Base-by-base conservation (phyloP, 108 stramenopile species). In the Skeletonema potamos region DNA sequence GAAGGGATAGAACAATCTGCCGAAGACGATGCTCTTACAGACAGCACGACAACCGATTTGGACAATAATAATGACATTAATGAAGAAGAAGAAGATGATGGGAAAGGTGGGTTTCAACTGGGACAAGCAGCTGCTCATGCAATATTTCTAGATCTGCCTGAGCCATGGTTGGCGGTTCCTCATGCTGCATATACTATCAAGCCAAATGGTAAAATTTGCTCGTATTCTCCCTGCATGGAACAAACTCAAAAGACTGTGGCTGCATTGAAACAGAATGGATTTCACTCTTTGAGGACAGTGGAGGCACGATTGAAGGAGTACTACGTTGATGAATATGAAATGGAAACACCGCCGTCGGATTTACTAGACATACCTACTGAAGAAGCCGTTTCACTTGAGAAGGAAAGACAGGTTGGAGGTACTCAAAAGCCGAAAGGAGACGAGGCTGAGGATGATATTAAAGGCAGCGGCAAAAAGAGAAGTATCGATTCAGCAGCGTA, bases 201-300 rank as follows among this genome's bases (percentile, higher is more conserved):
- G 72, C 84, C 85, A 11, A 84, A 82, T 62, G 93, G 87, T 1
- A 72, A 87, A 20, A 58, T 98, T 6, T 89, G 94, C 10, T 89
- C 89, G 17, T 98, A 97, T 82, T 89, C 88, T 27, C 98, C 98
- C 8, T 98, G 98, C 73, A 87, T 98, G 58, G 98, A 98, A 81
- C 98, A 98, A 77, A 90, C 93, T 15, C 94, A 96, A 74, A 82
- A 83, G 20, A 84, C 87, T 6, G 63, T 81, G 22, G 80, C 57
- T 12, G 85, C 87, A 33, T 22, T 97, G 66, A 73, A 79, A 30
- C 64, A 84, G 41, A 34, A 64, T 33, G 95, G 93, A 9, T 96
- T 95, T 71, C 92, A 95, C 74, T 81, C 82, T 18, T 63, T 97
- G 27, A 72, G 73, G 70, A 98, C 96, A 9, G 76, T 96, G 46